Conservation (phyloP, 352 stramenopile genomes). For the Phytophthora europaea region DNA sequence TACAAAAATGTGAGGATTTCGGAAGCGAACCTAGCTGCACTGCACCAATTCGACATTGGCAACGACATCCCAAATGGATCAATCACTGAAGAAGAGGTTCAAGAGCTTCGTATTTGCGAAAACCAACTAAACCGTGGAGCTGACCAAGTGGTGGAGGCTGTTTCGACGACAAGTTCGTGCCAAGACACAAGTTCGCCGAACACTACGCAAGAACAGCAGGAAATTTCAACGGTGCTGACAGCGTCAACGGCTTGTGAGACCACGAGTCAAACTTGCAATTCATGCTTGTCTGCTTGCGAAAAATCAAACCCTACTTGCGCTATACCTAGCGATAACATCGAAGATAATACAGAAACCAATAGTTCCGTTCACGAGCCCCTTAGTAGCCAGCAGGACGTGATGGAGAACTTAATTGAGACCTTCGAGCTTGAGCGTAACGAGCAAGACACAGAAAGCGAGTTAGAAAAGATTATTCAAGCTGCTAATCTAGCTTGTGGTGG, state of each 20-base stretch:
- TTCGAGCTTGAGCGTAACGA: neutral
- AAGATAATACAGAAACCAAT: neutral
- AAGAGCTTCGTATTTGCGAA: neutral
- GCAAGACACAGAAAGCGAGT: neutral
- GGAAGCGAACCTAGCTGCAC: neutral
- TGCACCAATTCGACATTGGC: neutral
- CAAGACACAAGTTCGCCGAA: neutral
- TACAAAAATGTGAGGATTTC: constrained; percentile 7
- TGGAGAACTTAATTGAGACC: neutral
- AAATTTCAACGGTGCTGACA: no score
- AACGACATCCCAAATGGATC: neutral
- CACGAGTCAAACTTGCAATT: neutral
- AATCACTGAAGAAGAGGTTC: neutral
- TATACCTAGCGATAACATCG: neutral
- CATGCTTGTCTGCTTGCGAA: neutral
- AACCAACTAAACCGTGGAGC: no score
- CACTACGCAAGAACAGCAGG: no score
- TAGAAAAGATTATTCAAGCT: constrained; percentile 2
- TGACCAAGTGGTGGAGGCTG: no score
- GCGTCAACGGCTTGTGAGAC: no score
- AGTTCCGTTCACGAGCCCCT: neutral
- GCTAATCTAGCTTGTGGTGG: neutral
- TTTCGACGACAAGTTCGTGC: no score
- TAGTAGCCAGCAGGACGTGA: neutral
- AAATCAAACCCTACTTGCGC: neutral